Percentiles rank a stretch among this genome's conserved stretches.
phyloP scores from a whole-genome alignment of 805 yeast genomes.

The Saturnispora dispora region DNA sequence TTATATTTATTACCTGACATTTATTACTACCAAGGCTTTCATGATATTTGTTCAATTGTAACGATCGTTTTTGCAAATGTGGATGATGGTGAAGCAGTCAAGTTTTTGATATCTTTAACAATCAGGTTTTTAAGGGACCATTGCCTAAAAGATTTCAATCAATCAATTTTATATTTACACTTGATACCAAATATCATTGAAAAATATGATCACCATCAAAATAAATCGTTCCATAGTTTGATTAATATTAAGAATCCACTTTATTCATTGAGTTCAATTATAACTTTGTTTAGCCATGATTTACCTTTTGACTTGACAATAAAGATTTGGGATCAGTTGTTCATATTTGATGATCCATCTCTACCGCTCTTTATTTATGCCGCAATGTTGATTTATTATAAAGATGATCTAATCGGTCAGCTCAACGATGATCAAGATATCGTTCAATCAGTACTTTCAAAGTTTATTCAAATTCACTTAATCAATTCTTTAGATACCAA shows the following conservation, averaged over 20 bases:
- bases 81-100: slow-evolving; percentile 29
- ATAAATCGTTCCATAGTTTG: slow-evolving; percentile 27
- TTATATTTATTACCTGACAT: slow-evolving; percentile 54
- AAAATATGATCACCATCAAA: slow-evolving; percentile 33
- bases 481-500: slow-evolving; percentile 19
- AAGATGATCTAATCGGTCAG: slow-evolving; percentile 33
- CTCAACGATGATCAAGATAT: slow-evolving; percentile 7
- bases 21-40: slow-evolving; percentile 87
- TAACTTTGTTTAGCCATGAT: slow-evolving; percentile 77
- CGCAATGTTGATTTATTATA: slow-evolving; percentile 39
- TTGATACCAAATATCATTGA: slow-evolving; percentile 57
- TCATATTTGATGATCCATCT: slow-evolving; percentile 47
- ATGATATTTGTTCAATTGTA: slow-evolving; percentile 70
- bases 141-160: slow-evolving; percentile 62
- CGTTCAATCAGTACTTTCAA: slow-evolving; percentile 22
- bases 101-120: slow-evolving; percentile 47
- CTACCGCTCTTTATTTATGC: slow-evolving; percentile 54
- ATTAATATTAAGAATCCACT: slow-evolving; percentile 42
- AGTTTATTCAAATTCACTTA: slow-evolving; percentile 22
- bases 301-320: slow-evolving; percentile 39
- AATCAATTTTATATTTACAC: slow-evolving; percentile 55
- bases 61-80: slow-evolving; percentile 37
- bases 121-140: slow-evolving; percentile 68
- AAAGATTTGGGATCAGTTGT: slow-evolving; percentile 59
- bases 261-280: slow-evolving; percentile 66